These are phyloP conservation scores for Ustilago tritici DNA, from an alignment of 1,284 basidiomycete genomes.

Conservation along the genomic window DNA sequence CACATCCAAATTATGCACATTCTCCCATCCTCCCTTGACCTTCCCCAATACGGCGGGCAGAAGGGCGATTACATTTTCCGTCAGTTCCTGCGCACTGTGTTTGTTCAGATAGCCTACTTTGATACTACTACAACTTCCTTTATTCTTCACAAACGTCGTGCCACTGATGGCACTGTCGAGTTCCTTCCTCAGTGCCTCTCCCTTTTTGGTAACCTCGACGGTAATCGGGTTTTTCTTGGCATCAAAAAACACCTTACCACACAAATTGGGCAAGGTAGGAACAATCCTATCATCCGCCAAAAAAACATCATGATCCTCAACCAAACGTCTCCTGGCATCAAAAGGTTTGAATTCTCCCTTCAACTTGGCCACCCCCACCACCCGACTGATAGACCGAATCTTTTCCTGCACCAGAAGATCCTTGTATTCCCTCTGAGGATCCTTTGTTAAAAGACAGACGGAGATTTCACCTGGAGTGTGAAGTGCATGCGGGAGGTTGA, in stretches of 20 bases:
- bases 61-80: slow-evolving; percentile 82
- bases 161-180: slow-evolving; percentile 89
- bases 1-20: slow-evolving; percentile 88
- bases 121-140: slow-evolving; percentile 72
- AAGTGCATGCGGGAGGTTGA: slow-evolving; percentile 75
- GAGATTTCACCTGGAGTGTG: slow-evolving; percentile 82
- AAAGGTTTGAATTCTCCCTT: slow-evolving; percentile 74
- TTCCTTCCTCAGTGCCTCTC: slow-evolving; percentile 80
- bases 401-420: slow-evolving; percentile 82
- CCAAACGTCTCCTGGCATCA: slow-evolving; percentile 85
- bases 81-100: slow-evolving; percentile 79
- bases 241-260: slow-evolving; percentile 91
- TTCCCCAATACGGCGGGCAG: slow-evolving; percentile 80
- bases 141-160: slow-evolving; percentile 84
- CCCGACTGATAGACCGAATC: slow-evolving; percentile 88
- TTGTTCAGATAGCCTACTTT: slow-evolving; percentile 81
- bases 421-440: slow-evolving; percentile 95
- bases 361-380: slow-evolving; percentile 80
- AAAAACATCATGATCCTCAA: slow-evolving; percentile 91
- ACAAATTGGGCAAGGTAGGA: slow-evolving; percentile 84
- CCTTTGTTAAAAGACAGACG: slow-evolving; percentile 92
- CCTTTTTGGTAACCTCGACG: slow-evolving; percentile 82
- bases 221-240: slow-evolving; percentile 97
- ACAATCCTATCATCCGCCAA: slow-evolving; percentile 91
- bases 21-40: slow-evolving; percentile 86